Percentiles rank a stretch among this genome's conserved stretches.
Evolutionary conservation across 2,329 filamentous ascomycete species (phyloP).

Genomic region (Massarina eburnea): DNA sequence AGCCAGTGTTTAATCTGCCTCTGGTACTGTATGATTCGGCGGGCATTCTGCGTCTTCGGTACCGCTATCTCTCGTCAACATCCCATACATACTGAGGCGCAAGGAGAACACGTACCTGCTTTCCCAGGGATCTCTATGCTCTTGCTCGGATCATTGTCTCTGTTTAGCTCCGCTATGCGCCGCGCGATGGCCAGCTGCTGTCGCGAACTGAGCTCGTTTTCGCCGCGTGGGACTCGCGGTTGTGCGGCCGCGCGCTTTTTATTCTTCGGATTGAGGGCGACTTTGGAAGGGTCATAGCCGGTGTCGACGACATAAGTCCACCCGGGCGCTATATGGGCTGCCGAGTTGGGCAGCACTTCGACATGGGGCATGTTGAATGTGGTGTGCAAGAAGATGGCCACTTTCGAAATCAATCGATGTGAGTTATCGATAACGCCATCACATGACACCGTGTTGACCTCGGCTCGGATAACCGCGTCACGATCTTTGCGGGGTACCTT

Average conservation of each 20-base stretch:
- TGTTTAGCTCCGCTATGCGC: conserved; percentile 79
- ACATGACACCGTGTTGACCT: conserved; percentile 9
- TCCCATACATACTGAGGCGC: neutral
- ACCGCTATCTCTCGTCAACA: conserved; percentile 13
- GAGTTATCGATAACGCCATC: neutral
- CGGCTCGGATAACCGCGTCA: neutral
- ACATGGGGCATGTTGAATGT: conserved; percentile 65
- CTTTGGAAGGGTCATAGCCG: conserved; percentile 59
- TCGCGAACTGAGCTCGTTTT: conserved; percentile 70
- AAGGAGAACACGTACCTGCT: conserved; percentile 12
- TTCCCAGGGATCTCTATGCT: conserved; percentile 48
- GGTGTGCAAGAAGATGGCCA: neutral
- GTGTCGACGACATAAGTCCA: conserved; percentile 91
- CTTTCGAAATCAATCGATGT: neutral
- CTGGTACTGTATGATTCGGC: conserved; percentile 76
- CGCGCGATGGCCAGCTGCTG: conserved; percentile 80
- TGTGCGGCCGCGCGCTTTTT: conserved; percentile 66
- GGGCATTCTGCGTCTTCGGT: conserved; percentile 62
- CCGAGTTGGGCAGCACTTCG: conserved; percentile 73
- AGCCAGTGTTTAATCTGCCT: conserved; percentile 84
- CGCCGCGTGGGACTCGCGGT: conserved; percentile 35
- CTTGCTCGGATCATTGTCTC: conserved; percentile 62
- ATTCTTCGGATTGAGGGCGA: conserved; percentile 54
- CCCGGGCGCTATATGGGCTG: conserved; percentile 72
- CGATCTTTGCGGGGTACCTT: conserved; percentile 5